phyloP scores from a whole-genome alignment of 1,284 basidiomycete genomes.

The Microbotryum intermedium region DNA sequence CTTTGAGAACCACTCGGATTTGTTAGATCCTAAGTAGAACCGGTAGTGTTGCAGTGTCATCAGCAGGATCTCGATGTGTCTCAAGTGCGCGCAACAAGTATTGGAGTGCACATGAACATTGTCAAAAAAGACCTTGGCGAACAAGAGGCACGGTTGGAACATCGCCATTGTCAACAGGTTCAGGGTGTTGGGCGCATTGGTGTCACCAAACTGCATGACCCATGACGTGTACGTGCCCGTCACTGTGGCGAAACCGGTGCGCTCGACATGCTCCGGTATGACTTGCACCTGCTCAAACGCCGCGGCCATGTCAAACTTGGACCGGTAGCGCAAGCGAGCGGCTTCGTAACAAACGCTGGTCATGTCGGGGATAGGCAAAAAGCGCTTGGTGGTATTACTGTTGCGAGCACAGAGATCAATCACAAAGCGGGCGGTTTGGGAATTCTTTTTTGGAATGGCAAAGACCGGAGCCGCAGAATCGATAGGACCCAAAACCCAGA shows the following conservation, averaged over 20 bases:
- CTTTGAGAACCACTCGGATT: conserved; percentile 31
- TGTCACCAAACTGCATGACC: conserved; percentile 40
- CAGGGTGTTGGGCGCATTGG: conserved; percentile 39
- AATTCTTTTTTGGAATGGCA: conserved; percentile 7
- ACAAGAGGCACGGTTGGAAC: conserved; percentile 35
- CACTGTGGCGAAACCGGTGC: conserved; percentile 33
- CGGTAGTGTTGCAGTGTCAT: conserved; percentile 18
- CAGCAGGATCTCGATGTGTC: conserved; percentile 35
- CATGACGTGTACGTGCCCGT: conserved; percentile 33
- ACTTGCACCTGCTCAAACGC: conserved; percentile 37
- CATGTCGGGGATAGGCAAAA: conserved; percentile 41
- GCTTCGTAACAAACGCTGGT: conserved; percentile 36
- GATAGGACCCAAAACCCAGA: conserved; percentile 2
- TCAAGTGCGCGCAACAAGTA: conserved; percentile 35
- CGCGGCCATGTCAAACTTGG: conserved; percentile 37
- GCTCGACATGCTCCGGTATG: conserved; percentile 27
- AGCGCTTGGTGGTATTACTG: conserved; percentile 39
- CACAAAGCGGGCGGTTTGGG: conserved; percentile 1
- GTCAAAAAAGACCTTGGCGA: conserved; percentile 39
- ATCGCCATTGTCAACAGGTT: conserved; percentile 39
- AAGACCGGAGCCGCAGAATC: conserved; percentile 10
- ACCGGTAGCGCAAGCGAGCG: conserved; percentile 27
- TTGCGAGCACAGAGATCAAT: conserved; percentile 34
- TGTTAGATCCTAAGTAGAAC: conserved; percentile 33
- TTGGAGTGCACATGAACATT: conserved; percentile 40